These are phyloP conservation scores for Serendipita sp. DNA, from an alignment of 768 basidiomycete genomes.

Conservation along the genomic window DNA sequence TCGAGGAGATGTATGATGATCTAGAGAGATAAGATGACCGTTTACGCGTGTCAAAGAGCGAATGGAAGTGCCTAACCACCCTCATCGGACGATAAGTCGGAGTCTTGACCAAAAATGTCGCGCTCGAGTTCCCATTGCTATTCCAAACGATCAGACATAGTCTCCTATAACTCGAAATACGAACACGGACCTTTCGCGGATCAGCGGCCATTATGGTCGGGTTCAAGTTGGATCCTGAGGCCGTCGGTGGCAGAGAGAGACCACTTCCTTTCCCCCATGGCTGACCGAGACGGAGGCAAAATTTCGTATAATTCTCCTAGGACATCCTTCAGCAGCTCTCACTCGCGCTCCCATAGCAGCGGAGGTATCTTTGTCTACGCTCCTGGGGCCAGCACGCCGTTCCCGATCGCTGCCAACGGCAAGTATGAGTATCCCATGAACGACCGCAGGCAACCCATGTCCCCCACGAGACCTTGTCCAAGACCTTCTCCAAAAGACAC, in stretches of 20 bases:
- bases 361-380: background rate
- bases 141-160: background rate
- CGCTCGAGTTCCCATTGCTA: conserved; percentile 30
- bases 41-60: background rate
- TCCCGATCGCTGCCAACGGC: background rate
- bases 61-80: conserved; percentile 21
- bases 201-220: too few species aligned
- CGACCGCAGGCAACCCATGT: background rate
- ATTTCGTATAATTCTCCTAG: too few species aligned
- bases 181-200: too few species aligned
- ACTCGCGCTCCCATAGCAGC: too few species aligned
- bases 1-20: background rate
- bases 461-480: background rate
- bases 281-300: too few species aligned
- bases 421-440: background rate
- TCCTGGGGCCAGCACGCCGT: background rate
- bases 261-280: too few species aligned
- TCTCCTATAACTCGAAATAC: too few species aligned
- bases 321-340: too few species aligned
- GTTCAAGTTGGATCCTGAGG: too few species aligned
- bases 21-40: background rate
- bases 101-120: conserved; percentile 70
- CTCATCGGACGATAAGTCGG: conserved; percentile 67
- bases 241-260: too few species aligned
- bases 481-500: background rate